Evolutionary conservation across 192 early-diverging fungal species (phyloP), one percentile per base, ranked within the genome.

Genomic region (Backusella parvicylindrica): DNA sequence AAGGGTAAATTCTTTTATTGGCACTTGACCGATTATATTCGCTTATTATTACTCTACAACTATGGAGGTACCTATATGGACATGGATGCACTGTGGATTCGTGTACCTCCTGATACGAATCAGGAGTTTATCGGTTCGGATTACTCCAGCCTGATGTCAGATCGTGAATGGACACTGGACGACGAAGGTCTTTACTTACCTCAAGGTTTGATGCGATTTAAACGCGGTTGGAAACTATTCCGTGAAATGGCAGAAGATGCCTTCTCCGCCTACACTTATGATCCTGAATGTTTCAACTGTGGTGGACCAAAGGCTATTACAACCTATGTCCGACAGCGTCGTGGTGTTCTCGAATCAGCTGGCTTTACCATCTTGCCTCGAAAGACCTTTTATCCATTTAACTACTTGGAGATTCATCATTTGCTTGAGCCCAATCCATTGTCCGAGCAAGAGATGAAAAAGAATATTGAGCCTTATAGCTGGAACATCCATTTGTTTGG

Each of bases 61-160:
- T 89, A 89, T 49, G 88, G 88, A 64, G 88, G 88, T 12, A 86
- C 84, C 11, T 89, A 87, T 78, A 89, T 89, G 88, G 88, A 89
- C 68, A 89, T 89, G 85, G 88, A 89, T 50, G 85, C 86, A 33
- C 78, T 89, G 16, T 89, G 86, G 88, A 76, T 86, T 6, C 83
- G 86, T n/a, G 68, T 80, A 0, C 88, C 88, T 15, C 84, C 85
- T 0, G 83, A 87, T 40, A 70, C 74, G 5, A 77, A 81, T 6
- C 78, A 84, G 6, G 85, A 89, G 76, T 89, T 87, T 47, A 87
- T 89, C 78, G 88, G 88, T 21, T 81, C 88, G 0, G 88, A 89
- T 70, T 77, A 79, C 28, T 86, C 88, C 0, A 86, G 80, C 33
- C 68, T 81, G 4, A 43, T 77, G 13, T 64, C 77, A 1, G 88